phyloP scores from a whole-genome alignment of 768 basidiomycete species.

The Amanita muscaria region DNA sequence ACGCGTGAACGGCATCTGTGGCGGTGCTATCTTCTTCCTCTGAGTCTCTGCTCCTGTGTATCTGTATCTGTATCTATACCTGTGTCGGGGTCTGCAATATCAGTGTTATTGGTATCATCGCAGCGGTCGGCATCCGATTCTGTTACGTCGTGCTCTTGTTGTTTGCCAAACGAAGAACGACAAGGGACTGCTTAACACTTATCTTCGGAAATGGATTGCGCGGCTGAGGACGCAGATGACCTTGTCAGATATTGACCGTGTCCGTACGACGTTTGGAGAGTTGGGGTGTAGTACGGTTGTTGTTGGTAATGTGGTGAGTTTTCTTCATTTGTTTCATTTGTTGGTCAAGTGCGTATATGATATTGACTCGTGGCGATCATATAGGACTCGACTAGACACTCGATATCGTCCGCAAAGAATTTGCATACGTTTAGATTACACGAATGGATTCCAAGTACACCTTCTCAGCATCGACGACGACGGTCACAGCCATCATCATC shows the following conservation, averaged over 20 bases:
- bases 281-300: conserved; percentile 37
- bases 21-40: not conserved
- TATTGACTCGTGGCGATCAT: not conserved
- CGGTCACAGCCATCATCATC: not conserved
- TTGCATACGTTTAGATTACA: conserved; percentile 41
- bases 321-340: not conserved
- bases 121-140: not conserved
- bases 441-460: conserved; percentile 45
- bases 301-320: conserved; percentile 34
- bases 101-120: no score
- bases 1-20: conserved; percentile 15
- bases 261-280: conserved; percentile 33
- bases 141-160: no score
- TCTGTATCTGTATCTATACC: no score
- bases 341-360: not conserved
- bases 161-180: no score
- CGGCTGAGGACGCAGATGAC: conserved; percentile 38
- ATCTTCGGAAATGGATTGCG: conserved; percentile 35
- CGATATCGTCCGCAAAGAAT: conserved; percentile 36
- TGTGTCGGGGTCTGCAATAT: no score
- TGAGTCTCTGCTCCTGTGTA: not conserved
- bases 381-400: conserved; percentile 40
- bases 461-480: conserved; percentile 1
- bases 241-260: conserved; percentile 35
- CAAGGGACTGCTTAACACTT: conserved; percentile 22